Evolutionary conservation across 2,329 filamentous ascomycete species (phyloP), one percentile per base, ranked within the genome.

Genomic region (Claviceps humidiphila): DNA sequence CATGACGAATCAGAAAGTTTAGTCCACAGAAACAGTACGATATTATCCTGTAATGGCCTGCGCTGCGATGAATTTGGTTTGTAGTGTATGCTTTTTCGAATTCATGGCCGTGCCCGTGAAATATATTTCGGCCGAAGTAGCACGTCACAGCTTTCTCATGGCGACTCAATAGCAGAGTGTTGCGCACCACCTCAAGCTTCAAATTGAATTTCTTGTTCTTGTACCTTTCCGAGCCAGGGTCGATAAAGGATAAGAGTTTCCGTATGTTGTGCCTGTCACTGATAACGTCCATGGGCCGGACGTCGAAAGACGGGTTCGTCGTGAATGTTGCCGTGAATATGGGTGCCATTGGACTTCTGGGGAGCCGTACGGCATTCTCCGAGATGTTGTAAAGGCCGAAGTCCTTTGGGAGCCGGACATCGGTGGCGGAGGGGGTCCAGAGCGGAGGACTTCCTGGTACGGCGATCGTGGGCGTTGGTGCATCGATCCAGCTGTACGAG

Each of bases 401-500:
- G 58, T 74, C 71, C 50, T 67, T 64, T 8, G 58, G 54, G 5
- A 74, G 52, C 40, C 37, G 55, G 38, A 61, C 47, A 26, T 30
- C 51, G 17, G 43, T 54, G 6, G 24, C 7, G 5, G 62, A 65
- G 44, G 67, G 58, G 4, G 59, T 61, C 71, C 70, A 74, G 20
- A 64, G 61, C 2, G 58, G 49, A 8, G 59, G 58, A 40, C 17
- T 60, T 53, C 74, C 73, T 22, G 73, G 73, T 20, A 76, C 64
- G 24, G 66, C 64, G 53, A 77, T 75, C 20, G 68, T 72, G 5
- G 72, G 68, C 6, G 53, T 59, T 0, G 62, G 51, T 26, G 62
- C 61, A 50, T 71, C 66, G 50, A 74, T 64, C 74, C 73, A 77
- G 58, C 72, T 76, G 60, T 77, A 77, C 2, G 74, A 77, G 2